These are phyloP conservation scores for Lecanicillium sp. DNA, from an alignment of 2,329 filamentous ascomycete species.

Conservation along the genomic window DNA sequence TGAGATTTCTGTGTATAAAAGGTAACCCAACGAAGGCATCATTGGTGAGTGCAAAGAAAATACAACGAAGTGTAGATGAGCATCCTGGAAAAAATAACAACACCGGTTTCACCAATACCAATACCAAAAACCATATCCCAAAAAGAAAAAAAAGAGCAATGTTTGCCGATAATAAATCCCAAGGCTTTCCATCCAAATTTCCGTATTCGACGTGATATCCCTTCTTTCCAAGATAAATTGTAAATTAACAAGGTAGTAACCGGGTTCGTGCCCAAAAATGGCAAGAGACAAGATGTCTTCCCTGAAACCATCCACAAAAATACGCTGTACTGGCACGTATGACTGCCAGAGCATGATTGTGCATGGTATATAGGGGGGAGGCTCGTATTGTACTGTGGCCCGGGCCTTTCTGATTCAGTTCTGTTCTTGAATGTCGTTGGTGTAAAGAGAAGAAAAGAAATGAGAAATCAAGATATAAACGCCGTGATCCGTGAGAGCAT, in stretches of 20 bases:
- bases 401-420: background rate
- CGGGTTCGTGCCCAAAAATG: background rate
- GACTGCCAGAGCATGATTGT: too few relatives aligned
- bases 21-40: background rate
- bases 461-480: background rate
- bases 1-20: background rate
- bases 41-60: too few relatives aligned
- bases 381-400: background rate
- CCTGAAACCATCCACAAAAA: background rate
- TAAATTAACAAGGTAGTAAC: background rate
- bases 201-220: background rate
- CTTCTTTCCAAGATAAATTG: background rate
- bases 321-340: too few relatives aligned
- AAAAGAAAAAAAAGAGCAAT: constrained; percentile 11
- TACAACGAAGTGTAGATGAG: too few relatives aligned
- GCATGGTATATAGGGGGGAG: background rate
- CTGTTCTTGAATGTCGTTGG: background rate
- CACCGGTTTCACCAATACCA: background rate
- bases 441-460: background rate
- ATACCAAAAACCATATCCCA: background rate
- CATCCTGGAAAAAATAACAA: background rate
- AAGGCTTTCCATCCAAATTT: too few relatives aligned
- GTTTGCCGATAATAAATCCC: too few relatives aligned
- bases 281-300: background rate
- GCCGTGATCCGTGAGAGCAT: constrained; percentile 1